Base-by-base conservation (phyloP, 495 filamentous ascomycete genomes). In the Tuber indicum region DNA sequence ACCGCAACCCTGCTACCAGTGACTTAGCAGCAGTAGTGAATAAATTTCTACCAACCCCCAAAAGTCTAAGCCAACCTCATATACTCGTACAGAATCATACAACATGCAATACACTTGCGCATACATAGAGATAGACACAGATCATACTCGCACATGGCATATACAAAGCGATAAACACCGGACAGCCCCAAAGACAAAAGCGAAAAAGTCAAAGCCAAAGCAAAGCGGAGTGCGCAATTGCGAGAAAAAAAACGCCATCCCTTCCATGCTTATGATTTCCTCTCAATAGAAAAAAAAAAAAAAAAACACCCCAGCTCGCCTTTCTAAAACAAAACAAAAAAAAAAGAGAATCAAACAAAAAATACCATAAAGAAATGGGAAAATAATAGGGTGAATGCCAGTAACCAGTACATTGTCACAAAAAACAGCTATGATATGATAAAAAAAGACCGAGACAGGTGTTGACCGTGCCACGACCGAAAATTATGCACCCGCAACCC, bases 311-410 rank as follows among this genome's bases (percentile, higher is more conserved):
- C 72, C 75, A 79, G 75, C 83, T 76, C 49, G 79, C 83, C 77
- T 75, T 82, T 82, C 79, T 80, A 71, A 76, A 71, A 82, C 73
- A 23, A 79, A 78, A 62, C 21, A 84, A 71, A 82, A 73, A 23
- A 79, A 78, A 62, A n/a, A 84, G 74, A 79, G 75, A 79, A 58
- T 19, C 70, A 9, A 43, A 43, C 42, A 9, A 43, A 43, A 43
- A 43, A 43, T n/a, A 43, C 8, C 6, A 75, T 73, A 81, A 49
- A 74, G 70, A 72, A 52, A 32, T 9, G 42, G 42, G 43, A 46
- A 62, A 72, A 49, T 9, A 21, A 66, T 75, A 77, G 16, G 46
- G 71, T 32, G 71, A 75, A 58, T 17, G 74, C 72, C 74, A 72
- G 72, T 76, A 78, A 80, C 78, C 77, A 74, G 70, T 72, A 49